Conservation (phyloP, 441 rosid genomes). For the Euphorbia celastroides region DNA sequence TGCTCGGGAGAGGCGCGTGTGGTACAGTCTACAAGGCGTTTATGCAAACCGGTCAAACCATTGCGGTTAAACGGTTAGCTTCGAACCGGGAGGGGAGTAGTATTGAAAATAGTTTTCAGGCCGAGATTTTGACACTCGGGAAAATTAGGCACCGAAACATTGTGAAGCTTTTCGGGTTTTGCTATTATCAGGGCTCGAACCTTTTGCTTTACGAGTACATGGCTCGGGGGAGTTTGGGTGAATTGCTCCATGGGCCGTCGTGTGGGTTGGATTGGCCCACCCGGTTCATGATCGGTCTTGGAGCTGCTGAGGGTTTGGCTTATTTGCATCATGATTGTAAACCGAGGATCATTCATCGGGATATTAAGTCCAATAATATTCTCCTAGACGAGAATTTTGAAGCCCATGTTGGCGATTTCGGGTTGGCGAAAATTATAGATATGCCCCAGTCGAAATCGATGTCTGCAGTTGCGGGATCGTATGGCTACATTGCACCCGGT, state of each 20-base stretch:
- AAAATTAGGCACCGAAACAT: conserved; percentile 92
- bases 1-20: conserved; percentile 82
- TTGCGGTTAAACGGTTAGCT: conserved; percentile 76
- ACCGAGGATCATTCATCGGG: conserved; percentile 89
- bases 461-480: conserved; percentile 96
- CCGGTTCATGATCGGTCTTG: conserved; percentile 77
- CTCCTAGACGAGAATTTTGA: conserved; percentile 79
- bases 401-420: conserved; percentile 98
- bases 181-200: conserved; percentile 74
- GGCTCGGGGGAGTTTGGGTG: conserved; percentile 86
- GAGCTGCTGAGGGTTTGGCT: conserved; percentile 98
- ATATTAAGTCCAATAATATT: conserved; percentile 90
- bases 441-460: conserved; percentile 96
- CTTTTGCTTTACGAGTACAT: conserved; percentile 88
- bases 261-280: conserved; percentile 76
- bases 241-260: conserved; percentile 64
- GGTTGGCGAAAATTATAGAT: conserved; percentile 92
- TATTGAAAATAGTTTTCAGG: conserved; percentile 78
- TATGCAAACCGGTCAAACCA: conserved; percentile 64
- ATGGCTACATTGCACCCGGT: conserved; percentile 99
- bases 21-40: conserved; percentile 90
- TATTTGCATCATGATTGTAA: conserved; percentile 95
- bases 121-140: conserved; percentile 89
- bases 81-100: conserved; percentile 77
- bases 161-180: conserved; percentile 87